These are phyloP conservation scores for Iris macrosiphon DNA, from an alignment of 106 monocot species.

Conservation along the genomic window DNA sequence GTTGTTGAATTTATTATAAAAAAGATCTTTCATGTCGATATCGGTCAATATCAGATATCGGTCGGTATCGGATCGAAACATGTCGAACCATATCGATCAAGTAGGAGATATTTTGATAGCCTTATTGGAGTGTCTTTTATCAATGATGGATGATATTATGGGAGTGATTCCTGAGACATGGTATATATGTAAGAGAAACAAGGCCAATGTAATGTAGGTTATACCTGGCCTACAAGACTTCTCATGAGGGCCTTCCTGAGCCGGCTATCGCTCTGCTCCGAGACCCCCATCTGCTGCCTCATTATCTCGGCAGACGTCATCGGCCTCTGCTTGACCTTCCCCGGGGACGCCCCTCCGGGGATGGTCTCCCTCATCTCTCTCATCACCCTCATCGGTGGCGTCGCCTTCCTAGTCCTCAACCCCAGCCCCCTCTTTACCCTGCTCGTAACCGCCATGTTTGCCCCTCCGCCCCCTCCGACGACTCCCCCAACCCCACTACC, in stretches of 20 bases:
- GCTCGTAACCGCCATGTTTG: constrained; percentile 34
- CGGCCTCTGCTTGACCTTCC: constrained; percentile 21
- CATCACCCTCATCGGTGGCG: constrained; percentile 23
- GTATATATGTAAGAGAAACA: no score
- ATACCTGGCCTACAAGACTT: constrained; percentile 47
- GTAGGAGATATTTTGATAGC: no score
- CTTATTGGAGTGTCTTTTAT: no score
- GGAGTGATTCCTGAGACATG: no score
- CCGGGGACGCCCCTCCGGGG: constrained; percentile 1
- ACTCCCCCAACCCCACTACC: background rate
- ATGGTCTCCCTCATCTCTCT: background rate
- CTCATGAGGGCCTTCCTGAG: constrained; percentile 46
- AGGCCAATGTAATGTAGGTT: no score
- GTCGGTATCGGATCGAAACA: no score
- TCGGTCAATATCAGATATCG: no score
- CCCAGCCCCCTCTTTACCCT: constrained; percentile 52
- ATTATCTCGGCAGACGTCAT: constrained; percentile 70
- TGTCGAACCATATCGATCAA: no score
- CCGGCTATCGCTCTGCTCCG: constrained; percentile 45
- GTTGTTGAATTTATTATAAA: no score
- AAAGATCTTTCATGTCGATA: no score
- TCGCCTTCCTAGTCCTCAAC: constrained; percentile 30
- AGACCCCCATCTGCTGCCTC: constrained; percentile 63
- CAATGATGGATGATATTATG: no score
- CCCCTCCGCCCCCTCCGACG: constrained; percentile 7